A percentile compares a stretch with the other conserved stretches of the same genome.
phyloP scores from a whole-genome alignment of 495 filamentous ascomycete genomes.

The Parathielavia hyrcaniae region DNA sequence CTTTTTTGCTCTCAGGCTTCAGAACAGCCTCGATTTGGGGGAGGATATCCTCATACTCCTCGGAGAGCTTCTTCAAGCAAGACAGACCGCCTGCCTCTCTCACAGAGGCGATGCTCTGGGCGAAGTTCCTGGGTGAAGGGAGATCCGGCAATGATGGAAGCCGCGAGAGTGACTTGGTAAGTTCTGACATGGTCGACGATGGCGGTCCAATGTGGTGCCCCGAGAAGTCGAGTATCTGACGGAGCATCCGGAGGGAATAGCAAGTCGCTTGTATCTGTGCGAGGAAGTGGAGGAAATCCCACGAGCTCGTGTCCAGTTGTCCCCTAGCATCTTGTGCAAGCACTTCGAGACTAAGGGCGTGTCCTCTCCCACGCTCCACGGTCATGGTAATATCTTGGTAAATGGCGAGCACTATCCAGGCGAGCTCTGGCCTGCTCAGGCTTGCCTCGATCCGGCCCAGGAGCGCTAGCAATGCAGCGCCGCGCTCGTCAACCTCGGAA shows the following conservation, averaged over 20 bases:
- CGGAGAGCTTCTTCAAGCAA: conserved; percentile 16
- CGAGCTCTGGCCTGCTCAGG: conserved; percentile 8
- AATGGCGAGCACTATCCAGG: conserved; percentile 39
- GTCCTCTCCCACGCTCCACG: conserved; percentile 26
- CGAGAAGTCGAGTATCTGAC: conserved; percentile 46
- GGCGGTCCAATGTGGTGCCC: background rate
- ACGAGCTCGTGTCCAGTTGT: conserved; percentile 33
- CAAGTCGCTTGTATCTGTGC: conserved; percentile 57
- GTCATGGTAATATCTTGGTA: conserved; percentile 41
- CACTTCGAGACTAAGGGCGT: conserved; percentile 24
- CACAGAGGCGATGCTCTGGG: conserved; percentile 14
- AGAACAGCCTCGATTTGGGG: conserved; percentile 17
- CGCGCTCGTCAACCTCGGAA: conserved; percentile 9
- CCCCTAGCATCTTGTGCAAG: conserved; percentile 23
- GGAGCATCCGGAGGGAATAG: conserved; percentile 61
- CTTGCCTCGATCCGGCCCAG: conserved; percentile 13
- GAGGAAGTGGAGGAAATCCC: conserved; percentile 58
- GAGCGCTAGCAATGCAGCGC: conserved; percentile 3
- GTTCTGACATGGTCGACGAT: background rate
- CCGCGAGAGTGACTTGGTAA: conserved; percentile 1
- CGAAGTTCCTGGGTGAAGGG: conserved; percentile 20
- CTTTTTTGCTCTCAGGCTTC: conserved; percentile 7
- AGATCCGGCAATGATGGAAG: conserved; percentile 24
- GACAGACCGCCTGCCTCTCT: conserved; percentile 12
- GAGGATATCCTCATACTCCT: conserved; percentile 15